A percentile compares a stretch with the other conserved stretches of the same genome.
Evolutionary conservation across 2,329 filamentous ascomycete genomes (phyloP).

Genomic region (Ilyonectria sp.): DNA sequence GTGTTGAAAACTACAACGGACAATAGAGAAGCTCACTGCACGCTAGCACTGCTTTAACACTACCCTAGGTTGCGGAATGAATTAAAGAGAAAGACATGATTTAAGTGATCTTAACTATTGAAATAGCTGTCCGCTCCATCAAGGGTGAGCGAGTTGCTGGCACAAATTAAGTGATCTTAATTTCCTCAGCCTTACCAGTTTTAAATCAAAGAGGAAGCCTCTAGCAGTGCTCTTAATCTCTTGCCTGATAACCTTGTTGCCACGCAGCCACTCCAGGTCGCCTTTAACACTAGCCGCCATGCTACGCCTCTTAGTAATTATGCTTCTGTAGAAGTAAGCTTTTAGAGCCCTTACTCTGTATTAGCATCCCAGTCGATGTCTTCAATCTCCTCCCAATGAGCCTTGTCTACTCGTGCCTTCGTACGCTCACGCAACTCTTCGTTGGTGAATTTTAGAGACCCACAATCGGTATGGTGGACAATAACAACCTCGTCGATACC

Average conservation of each 20-base stretch:
- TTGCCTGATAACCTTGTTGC: slow-evolving; percentile 6
- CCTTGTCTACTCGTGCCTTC: slow-evolving; percentile 6
- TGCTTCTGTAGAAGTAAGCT: background rate
- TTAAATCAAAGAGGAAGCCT: slow-evolving; percentile 13
- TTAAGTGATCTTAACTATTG: background rate
- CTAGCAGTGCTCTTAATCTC: slow-evolving; percentile 8
- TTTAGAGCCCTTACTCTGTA: slow-evolving; percentile 4
- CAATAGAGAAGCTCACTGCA: background rate
- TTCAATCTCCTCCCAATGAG: slow-evolving; percentile 12
- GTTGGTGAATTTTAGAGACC: slow-evolving; percentile 4
- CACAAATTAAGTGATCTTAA: slow-evolving; percentile 5
- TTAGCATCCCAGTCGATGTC: slow-evolving; percentile 8
- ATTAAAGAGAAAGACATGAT: background rate
- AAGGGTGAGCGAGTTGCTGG: background rate
- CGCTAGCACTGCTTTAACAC: background rate
- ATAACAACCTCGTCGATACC: slow-evolving; percentile 4
- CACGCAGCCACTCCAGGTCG: slow-evolving; percentile 12
- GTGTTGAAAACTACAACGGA: background rate
- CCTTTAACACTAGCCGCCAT: slow-evolving; percentile 12
- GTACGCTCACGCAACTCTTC: slow-evolving; percentile 5
- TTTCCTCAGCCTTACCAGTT: slow-evolving; percentile 12
- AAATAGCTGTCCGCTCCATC: background rate
- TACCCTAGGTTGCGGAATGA: background rate
- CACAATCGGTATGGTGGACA: slow-evolving; percentile 8
- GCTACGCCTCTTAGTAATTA: background rate